Evolutionary conservation across 2,329 filamentous ascomycete species (phyloP), one percentile per base, ranked within the genome.

Genomic region (Sclerotiophoma versabilis): DNA sequence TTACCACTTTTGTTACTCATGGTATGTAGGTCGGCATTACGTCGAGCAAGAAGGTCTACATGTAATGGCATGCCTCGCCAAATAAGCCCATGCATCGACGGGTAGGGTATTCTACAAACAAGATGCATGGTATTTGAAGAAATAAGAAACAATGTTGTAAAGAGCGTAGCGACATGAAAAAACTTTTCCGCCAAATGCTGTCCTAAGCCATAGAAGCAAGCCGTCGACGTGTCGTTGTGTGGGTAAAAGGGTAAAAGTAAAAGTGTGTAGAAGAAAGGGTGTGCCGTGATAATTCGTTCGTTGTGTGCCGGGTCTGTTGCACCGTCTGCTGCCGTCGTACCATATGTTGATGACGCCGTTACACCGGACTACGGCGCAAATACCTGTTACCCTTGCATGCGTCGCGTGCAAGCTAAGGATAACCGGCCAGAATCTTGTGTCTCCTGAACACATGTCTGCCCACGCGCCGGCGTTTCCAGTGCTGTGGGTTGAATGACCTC

Each of bases 81-180:
- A 42, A 27, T 17, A 12, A 17, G 41, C 51, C 39, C 41, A 36
- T 44, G 39, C 46, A 33, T 44, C 15, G 14, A 32, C 7, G 34
- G 51, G 41, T 34, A 41, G 51, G 51, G 51, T 54, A 54, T 54
- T 54, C 20, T 49, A 54, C 27, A 54, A 45, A 44, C n/a, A 45
- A 39, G 9, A 27, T 32, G 20, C n/a, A n/a, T n/a, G n/a, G n/a
- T n/a, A 19, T 19, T 36, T 36, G 26, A 38, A 15, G 15, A 38
- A 22, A 44, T 12, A 45, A 43, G 19, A 32, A 46, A 43, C 43
- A 12, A 22, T 33, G 19, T 32, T 47, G 23, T 42, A 47, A 50
- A 51, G 53, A 51, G 26, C 42, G 53, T 50, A 56, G 36, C 42
- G 42, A 51, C 53, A 42, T 49, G 34, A 50, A 34, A 19, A 6